Percentiles rank a stretch among this genome's conserved stretches.
These are phyloP conservation scores for Lichtheimia hyalospora DNA, from an alignment of 371 early-diverging fungal species.

Conservation along the genomic window DNA sequence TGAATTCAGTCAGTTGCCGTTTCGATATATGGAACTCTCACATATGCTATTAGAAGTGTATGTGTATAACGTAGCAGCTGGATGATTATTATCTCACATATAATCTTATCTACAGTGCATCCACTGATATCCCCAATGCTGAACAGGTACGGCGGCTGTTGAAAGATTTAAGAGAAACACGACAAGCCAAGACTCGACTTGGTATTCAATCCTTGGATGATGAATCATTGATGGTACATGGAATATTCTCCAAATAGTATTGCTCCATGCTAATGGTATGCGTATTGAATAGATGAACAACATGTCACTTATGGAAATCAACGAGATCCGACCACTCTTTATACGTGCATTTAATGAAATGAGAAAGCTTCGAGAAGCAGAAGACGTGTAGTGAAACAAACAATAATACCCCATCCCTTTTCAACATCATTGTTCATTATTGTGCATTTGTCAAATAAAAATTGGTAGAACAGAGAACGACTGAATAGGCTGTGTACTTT, in stretches of 20 bases:
- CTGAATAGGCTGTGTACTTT: slow-evolving; percentile 63
- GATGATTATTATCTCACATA: not conserved
- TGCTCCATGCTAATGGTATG: too few relatives aligned
- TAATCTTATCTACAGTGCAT: slow-evolving; percentile 49
- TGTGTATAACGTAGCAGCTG: not conserved
- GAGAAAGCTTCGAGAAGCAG: slow-evolving; percentile 37
- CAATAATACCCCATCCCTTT: too few relatives aligned
- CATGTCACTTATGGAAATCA: slow-evolving; percentile 82
- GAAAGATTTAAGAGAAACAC: slow-evolving; percentile 83
- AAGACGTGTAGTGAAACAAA: not conserved
- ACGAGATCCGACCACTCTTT: slow-evolving; percentile 88
- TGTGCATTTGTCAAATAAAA: slow-evolving; percentile 11
- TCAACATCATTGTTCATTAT: not conserved
- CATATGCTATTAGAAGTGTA: slow-evolving; percentile 76
- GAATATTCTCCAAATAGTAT: not conserved
- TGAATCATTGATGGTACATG: slow-evolving; percentile 64
- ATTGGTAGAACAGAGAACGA: slow-evolving; percentile 55
- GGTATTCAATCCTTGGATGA: slow-evolving; percentile 71
- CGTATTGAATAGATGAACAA: slow-evolving; percentile 81
- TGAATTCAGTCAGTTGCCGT: slow-evolving; percentile 76
- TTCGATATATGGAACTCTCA: slow-evolving; percentile 81
- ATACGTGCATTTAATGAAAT: slow-evolving; percentile 73
- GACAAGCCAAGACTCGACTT: slow-evolving; percentile 76
- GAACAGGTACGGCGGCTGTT: slow-evolving; percentile 70
- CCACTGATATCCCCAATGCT: slow-evolving; percentile 79